These are phyloP conservation scores for Vaccinium corymbosum DNA, from an alignment of 148 eudicot species.

Conservation along the genomic window DNA sequence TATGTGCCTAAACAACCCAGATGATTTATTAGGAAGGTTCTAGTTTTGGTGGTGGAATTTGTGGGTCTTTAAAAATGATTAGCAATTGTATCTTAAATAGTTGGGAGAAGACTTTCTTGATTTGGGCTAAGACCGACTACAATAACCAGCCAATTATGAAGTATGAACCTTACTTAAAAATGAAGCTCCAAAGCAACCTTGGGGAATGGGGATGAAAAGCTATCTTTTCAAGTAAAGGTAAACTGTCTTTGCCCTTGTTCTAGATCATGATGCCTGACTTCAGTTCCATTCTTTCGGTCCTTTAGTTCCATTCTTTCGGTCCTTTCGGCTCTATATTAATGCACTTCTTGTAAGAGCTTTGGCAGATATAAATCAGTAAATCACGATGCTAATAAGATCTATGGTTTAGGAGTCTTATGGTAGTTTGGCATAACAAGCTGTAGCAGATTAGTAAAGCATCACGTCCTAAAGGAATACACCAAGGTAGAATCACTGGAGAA, in stretches of 20 bases:
- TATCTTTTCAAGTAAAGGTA: not conserved
- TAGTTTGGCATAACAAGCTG: not conserved
- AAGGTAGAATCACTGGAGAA: not conserved
- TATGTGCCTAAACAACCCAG: not conserved
- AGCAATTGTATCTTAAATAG: not conserved
- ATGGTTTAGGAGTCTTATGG: not conserved
- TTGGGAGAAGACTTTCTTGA: not conserved
- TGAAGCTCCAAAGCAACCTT: not conserved
- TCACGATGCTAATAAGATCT: not conserved
- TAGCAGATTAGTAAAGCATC: not conserved
- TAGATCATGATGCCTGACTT: not conserved
- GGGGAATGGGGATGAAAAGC: not conserved
- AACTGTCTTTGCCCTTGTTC: not conserved
- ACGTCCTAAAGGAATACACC: not conserved
- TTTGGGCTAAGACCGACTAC: not conserved
- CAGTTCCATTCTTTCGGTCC: not conserved
- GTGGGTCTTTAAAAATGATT: not conserved
- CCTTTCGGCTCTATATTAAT: not conserved
- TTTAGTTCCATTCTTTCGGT: not conserved
- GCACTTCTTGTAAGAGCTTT: not conserved
- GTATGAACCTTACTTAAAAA: not conserved
- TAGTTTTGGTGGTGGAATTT: not conserved
- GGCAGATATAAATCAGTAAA: not conserved
- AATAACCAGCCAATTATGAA: not conserved
- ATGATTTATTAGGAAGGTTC: not conserved